These are phyloP conservation scores for Phytophthora pini DNA, from an alignment of 352 stramenopile species.

Conservation along the genomic window DNA sequence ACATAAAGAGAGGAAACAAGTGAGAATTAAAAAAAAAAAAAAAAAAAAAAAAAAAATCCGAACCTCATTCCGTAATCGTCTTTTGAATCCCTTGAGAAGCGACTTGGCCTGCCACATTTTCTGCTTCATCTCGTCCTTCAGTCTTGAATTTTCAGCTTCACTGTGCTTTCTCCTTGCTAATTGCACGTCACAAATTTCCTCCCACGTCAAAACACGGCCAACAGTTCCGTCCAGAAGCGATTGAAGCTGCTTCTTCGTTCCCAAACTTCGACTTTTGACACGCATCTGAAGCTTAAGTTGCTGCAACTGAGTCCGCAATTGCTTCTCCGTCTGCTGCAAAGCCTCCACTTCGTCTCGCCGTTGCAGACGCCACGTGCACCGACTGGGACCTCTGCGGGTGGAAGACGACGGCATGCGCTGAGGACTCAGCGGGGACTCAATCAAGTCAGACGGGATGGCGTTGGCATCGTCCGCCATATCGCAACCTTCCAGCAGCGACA, in stretches of 20 bases:
- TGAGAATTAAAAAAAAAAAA: conserved; percentile 1
- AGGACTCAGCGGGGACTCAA: conserved; percentile 1
- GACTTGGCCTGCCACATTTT: conserved; percentile 20
- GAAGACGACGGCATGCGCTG: not conserved
- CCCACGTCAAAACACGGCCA: conserved; percentile 12
- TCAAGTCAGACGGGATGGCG: conserved; percentile 12
- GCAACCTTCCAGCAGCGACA: conserved; percentile 30
- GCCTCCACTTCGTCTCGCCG: conserved; percentile 14
- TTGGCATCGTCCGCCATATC: conserved; percentile 27
- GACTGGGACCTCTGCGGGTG: not conserved
- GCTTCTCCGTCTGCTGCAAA: conserved; percentile 17
- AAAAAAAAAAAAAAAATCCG: not conserved
- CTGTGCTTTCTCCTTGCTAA: conserved; percentile 5
- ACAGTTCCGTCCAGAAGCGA: not conserved
- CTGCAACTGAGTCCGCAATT: conserved; percentile 10
- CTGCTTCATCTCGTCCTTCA: conserved; percentile 16
- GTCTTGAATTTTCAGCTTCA: conserved; percentile 20
- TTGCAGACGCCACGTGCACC: conserved; percentile 14
- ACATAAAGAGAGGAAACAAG: conserved; percentile 2
- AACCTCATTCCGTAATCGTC: conserved; percentile 29
- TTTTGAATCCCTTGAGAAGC: conserved; percentile 26
- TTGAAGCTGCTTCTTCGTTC: not conserved
- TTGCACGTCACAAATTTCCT: conserved; percentile 18
- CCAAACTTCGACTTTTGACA: not conserved
- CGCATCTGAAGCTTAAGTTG: conserved; percentile 18